Percentiles rank a stretch among this genome's conserved stretches.
These are phyloP conservation scores for Dalechampia spathulata DNA, from an alignment of 441 rosid genomes.

Conservation along the genomic window DNA sequence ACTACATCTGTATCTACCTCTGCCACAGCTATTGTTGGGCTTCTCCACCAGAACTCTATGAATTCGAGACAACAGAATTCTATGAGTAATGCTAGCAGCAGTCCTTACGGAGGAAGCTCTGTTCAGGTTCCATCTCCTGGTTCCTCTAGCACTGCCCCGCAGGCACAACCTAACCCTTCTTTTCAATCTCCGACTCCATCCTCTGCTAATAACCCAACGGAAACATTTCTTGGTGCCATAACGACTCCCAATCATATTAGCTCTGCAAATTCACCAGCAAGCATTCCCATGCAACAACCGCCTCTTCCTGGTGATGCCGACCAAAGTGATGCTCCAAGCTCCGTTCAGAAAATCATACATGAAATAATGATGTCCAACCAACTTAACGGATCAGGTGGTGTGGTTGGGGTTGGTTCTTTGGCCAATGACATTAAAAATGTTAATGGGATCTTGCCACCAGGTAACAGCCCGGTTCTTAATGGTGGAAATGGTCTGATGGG, in stretches of 20 bases:
- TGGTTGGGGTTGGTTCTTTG: conserved; percentile 51
- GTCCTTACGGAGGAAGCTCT: conserved; percentile 76
- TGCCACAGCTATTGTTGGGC: conserved; percentile 67
- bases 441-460: conserved; percentile 42
- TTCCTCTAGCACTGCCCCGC: conserved; percentile 61
- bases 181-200: conserved; percentile 82
- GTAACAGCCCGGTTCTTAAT: conserved; percentile 36
- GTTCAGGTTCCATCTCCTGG: conserved; percentile 82
- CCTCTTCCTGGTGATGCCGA: conserved; percentile 56
- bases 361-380: conserved; percentile 73
- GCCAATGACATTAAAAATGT: conserved; percentile 58
- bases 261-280: conserved; percentile 55
- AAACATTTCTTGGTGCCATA: conserved; percentile 41
- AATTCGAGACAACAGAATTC: conserved; percentile 75
- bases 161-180: conserved; percentile 52
- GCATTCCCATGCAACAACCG: conserved; percentile 47
- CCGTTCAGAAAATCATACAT: conserved; percentile 79
- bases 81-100: conserved; percentile 55
- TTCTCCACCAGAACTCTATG: conserved; percentile 87
- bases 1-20: conserved; percentile 59
- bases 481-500: conserved; percentile 42
- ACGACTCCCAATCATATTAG: conserved; percentile 50
- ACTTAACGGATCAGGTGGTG: conserved; percentile 47
- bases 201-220: conserved; percentile 56
- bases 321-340: conserved; percentile 57